These are phyloP conservation scores for Nicotiana rustica DNA, from an alignment of 305 asterid species.

Conservation along the genomic window DNA sequence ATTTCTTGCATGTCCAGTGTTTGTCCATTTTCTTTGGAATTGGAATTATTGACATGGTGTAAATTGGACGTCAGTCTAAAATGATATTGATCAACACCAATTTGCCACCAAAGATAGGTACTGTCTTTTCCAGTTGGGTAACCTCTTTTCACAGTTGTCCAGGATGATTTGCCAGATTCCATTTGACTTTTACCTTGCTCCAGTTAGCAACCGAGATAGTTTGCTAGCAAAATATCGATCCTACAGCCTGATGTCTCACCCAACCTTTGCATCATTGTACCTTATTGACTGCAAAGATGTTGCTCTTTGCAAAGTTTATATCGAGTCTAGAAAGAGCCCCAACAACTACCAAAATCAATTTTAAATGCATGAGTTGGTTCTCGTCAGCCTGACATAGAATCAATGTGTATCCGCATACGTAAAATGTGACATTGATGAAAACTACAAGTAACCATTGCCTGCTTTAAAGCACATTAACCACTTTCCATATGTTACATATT, in stretches of 20 bases:
- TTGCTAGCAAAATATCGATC: background rate
- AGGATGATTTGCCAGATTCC: too few relatives aligned
- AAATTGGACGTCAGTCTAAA: too few relatives aligned
- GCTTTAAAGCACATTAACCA: background rate
- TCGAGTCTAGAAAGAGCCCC: background rate
- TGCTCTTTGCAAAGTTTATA: background rate
- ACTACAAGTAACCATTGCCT: background rate
- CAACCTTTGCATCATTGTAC: background rate
- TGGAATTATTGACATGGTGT: too few relatives aligned
- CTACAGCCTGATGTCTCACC: background rate
- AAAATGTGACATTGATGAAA: background rate
- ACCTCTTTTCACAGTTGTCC: too few relatives aligned
- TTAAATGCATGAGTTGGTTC: background rate
- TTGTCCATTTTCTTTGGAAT: too few relatives aligned
- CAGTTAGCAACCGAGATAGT: background rate
- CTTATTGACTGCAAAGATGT: background rate
- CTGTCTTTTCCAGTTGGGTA: too few relatives aligned
- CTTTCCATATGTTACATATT: background rate
- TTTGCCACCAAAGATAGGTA: too few relatives aligned
- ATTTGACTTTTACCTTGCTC: background rate
- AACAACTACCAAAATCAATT: background rate
- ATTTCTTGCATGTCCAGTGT: too few relatives aligned
- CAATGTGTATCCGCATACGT: background rate
- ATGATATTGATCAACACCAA: too few relatives aligned
- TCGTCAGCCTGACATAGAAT: background rate